Evolutionary conservation across 495 filamentous ascomycete species (phyloP).

Genomic region (Penicillium herquei): DNA sequence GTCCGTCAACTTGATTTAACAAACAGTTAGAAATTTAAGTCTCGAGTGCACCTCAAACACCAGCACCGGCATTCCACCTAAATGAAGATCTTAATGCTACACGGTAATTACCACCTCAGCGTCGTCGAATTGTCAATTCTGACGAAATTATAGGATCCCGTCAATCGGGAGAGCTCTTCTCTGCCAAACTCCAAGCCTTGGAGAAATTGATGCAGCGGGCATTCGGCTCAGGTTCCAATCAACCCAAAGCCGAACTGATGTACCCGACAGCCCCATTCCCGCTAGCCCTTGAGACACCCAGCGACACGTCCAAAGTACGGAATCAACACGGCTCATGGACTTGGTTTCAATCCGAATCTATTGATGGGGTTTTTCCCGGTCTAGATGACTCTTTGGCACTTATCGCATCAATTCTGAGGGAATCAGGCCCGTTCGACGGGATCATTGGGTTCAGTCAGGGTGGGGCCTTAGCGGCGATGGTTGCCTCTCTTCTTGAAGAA

Average conservation of each 20-base stretch:
- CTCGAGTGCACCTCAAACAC: no score
- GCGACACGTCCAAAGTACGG: conserved; percentile 3
- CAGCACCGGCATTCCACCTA: no score
- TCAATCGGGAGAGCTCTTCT: conserved; percentile 13
- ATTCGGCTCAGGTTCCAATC: neutral
- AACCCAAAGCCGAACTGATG: neutral
- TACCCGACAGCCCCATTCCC: conserved; percentile 11
- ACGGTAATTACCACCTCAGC: neutral
- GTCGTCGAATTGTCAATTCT: neutral
- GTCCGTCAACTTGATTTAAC: no score
- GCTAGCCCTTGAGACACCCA: neutral
- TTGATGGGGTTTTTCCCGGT: conserved; percentile 1
- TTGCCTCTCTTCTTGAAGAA: conserved; percentile 7
- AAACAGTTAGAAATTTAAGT: no score
- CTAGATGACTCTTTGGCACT: neutral
- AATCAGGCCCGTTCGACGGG: conserved; percentile 36
- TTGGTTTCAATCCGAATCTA: conserved; percentile 5
- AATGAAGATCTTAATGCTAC: conserved; percentile 12
- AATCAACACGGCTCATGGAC: conserved; percentile 6
- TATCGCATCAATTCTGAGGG: conserved; percentile 4
- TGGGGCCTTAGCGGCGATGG: conserved; percentile 11
- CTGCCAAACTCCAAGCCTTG: conserved; percentile 8
- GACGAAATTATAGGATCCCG: conserved; percentile 6
- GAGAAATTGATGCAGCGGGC: conserved; percentile 7
- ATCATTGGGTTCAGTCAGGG: conserved; percentile 35